A percentile compares a stretch with the other conserved stretches of the same genome.
Conservation (phyloP, 257 asterid genomes). For the Przewalskia tangutica region DNA sequence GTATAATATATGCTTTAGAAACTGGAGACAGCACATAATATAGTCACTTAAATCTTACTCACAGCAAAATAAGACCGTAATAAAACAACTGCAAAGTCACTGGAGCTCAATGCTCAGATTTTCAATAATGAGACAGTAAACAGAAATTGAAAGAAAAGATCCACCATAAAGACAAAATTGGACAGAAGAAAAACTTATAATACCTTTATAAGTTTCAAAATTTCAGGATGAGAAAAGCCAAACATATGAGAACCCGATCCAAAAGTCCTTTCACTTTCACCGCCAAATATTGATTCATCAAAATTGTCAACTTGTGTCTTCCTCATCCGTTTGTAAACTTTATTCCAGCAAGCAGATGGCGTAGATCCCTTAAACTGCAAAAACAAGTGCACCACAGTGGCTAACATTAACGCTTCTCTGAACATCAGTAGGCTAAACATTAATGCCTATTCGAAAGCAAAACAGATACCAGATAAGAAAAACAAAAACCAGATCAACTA, state of each 20-base stretch:
- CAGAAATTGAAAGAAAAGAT: not conserved
- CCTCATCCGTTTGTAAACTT: constrained; percentile 59
- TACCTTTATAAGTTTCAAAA: constrained; percentile 74
- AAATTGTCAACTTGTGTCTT: constrained; percentile 37
- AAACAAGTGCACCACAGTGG: constrained; percentile 10
- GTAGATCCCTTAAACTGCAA: constrained; percentile 71
- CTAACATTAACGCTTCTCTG: not conserved
- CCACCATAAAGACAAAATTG: constrained; percentile 2
- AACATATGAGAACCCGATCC: constrained; percentile 72
- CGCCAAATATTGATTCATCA: constrained; percentile 27
- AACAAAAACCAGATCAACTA: not conserved
- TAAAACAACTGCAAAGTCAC: not conserved
- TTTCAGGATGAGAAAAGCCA: constrained; percentile 75
- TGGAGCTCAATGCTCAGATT: not conserved
- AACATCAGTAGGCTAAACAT: not conserved
- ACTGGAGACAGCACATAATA: not conserved
- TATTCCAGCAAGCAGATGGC: constrained; percentile 85
- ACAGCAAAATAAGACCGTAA: not conserved
- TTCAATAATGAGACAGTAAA: not conserved
- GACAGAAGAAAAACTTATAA: constrained; percentile 2
- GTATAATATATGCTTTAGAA: not conserved
- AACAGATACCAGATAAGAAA: not conserved
- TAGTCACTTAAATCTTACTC: not conserved
- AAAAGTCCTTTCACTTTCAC: constrained; percentile 35
- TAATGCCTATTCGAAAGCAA: not conserved